phyloP scores from a whole-genome alignment of 73 alveolate species.

The Paramecium bursaria region DNA sequence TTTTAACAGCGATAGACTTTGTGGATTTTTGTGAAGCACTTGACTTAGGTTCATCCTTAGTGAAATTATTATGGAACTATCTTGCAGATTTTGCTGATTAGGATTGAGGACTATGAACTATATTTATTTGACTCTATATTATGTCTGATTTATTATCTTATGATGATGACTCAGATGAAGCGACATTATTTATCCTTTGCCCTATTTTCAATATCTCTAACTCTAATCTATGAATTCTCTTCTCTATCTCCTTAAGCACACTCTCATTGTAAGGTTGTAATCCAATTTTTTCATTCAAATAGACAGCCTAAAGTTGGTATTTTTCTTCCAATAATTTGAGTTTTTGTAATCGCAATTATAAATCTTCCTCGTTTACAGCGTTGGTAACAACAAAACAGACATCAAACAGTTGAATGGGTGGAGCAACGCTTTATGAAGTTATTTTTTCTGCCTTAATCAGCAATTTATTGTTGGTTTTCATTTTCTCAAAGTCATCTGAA shows the following conservation, averaged over 20 bases:
- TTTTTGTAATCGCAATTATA: slow-evolving; percentile 23
- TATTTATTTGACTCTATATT: no score
- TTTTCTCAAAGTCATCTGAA: slow-evolving; percentile 12
- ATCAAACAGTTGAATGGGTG: slow-evolving; percentile 43
- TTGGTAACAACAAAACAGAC: slow-evolving; percentile 24
- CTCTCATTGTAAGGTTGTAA: background rate
- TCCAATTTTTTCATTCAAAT: slow-evolving; percentile 34
- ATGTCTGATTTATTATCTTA: no score
- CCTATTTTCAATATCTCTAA: no score
- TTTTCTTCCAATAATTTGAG: slow-evolving; percentile 21
- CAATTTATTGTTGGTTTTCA: background rate
- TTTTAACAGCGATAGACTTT: no score
- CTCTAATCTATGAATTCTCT: background rate
- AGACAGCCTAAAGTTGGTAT: background rate
- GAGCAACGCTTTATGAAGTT: slow-evolving; percentile 22
- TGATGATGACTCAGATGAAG: no score
- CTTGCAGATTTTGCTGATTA: no score
- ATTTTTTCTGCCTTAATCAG: slow-evolving; percentile 34
- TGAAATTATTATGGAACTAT: no score
- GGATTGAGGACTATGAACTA: no score
- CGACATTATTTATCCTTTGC: no score
- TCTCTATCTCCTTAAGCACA: slow-evolving; percentile 1
- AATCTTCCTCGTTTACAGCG: slow-evolving; percentile 26
- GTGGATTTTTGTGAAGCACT: no score
- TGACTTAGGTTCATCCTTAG: no score